Evolutionary conservation across 2,329 filamentous ascomycete genomes (phyloP), one percentile per base, ranked within the genome.

Genomic region (Aspergillus alliaceus): DNA sequence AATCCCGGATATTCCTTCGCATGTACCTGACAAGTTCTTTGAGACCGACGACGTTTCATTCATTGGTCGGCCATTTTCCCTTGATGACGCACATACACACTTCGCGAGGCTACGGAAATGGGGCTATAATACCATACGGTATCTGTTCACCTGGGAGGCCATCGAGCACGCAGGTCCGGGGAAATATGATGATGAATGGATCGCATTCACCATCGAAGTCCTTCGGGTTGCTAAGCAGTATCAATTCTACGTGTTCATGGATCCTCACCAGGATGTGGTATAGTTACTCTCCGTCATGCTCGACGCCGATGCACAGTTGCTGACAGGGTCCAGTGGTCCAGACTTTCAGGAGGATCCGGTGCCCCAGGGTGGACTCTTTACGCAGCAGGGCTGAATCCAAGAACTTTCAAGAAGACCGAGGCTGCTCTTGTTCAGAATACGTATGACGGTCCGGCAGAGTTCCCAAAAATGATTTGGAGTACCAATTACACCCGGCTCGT

Each of bases 391-490:
- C 80, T 99, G 47, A 91, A 99, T 70, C 95, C 95, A 0, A 83
- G 88, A 72, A 87, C 84, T 63, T 97, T 99, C 69, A 86, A 87
- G 52, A 86, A 85, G 20, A 99, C 93, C 14, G 90, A 97, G 75
- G 93, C 93, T 4, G 91, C 95, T 35, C 84, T 98, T 58, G 93
- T 99, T 6, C 95, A 99, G 53, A 99, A 98, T 69, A 96, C 90
- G 2, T 97, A 91, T 70, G 87, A 90, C 9, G 84, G 96, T 20
- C 91, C 93, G 8, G 87, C 87, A 25, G 83, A 88, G 1, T 99
- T 93, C 64, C 95, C 95, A 24, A 98, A 97, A 78, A 99, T 99
- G 96, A 93, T 98, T 57, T 99, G 95, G 95, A 92, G 93, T 15
- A 98, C 96, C 51, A 99, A 99, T 72, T 99, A 99, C 75, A 90